Base-by-base conservation (phyloP, 1,284 basidiomycete genomes). In the Trametes versicolor region DNA sequence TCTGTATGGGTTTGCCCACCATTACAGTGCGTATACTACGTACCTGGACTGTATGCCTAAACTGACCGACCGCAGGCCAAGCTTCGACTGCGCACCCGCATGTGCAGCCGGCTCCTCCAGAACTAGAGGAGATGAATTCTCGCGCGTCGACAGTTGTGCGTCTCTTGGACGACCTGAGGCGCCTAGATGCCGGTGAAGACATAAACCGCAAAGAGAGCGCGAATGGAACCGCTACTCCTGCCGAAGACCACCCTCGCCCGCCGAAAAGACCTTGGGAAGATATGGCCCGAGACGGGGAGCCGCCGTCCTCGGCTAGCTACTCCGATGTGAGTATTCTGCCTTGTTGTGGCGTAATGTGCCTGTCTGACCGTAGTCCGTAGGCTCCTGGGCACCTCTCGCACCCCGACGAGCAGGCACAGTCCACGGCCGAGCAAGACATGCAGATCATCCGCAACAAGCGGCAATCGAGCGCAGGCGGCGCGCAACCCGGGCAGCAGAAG, bases 241-340 rank as follows among this genome's bases (percentile, higher is more conserved):
- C 68, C 45, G 77, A 79, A 19, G 77, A 79, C 53, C 71, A 81
- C 43, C 29, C 66, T 69, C 84, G 91, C 21, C 83, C 87, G 6
- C 91, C 89, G 21, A 93, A 93, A 73, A 76, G 91, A 58, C 90
- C 90, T 48, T 93, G 91, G 91, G 91, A 93, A 75, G 91, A 92
- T 66, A 81, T 87, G 75, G 78, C 82, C 32, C 78, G 81, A 59
- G 83, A 84, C 13, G 52, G 74, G 70, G 64, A 72, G 69, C 56
- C 66, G 68, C 34, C 63, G 19, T 25, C 37, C 59, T 52, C 66
- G 66, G 51, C 66, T 48, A 37, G 49, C 62, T 62, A 69, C 41
- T 70, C 73, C 53, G 76, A 76, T 67, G 77, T 78, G 63, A 68
- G 75, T 68, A 17, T 23, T n/a, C 15, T 48, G 58, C 41, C 19